Base-by-base conservation (phyloP, 2,329 filamentous ascomycete species). In the Pezicula radicicola region DNA sequence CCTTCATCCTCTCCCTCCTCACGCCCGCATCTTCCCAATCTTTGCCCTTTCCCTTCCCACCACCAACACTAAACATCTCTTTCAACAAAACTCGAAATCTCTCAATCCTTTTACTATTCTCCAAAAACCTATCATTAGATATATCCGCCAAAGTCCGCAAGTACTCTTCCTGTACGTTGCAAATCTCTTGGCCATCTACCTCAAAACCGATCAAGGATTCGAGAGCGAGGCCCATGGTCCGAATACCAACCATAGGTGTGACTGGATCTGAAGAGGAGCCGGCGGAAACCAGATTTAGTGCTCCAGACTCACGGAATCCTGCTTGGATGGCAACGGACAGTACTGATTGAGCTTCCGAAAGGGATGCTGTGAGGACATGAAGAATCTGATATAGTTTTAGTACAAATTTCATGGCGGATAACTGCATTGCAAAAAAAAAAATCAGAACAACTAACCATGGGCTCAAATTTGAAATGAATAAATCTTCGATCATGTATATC, bases 401-500 rank as follows among this genome's bases (percentile, higher is more conserved):
- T 18, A 39, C 28, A 16, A 12, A 12, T 41, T 46, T 56, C 37
- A 40, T 21, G 5, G 21, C 21, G 3, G 21, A 21, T 6, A 25
- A 21, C 6, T 16, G 7, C 36, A 42, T 40, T 46, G 51, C 42
- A 49, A 50, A 39, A 8, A 25, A 44, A 6, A 19, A 19, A 19
- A 19, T 2, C 27, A 25, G 25, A 9, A 30, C 27, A 28, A 60
- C 84, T 66, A 78, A 96, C 92, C 91, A 97, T 91, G 4, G 92
- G 91, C 68, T 97, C 92, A 65, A 95, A 97, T 70, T 96, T 94
- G 72, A 96, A 89, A 69, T 93, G 90, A 47, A 96, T 78, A 68
- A 81, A 70, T 63, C 80, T 75, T n/a, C 46, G 48, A 35, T 55
- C 56, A 30, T 15, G 9, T 37, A 5, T 42, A 46, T 47, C 25